A percentile compares a stretch with the other conserved stretches of the same genome.
phyloP scores from a whole-genome alignment of 371 early-diverging fungal species.

The Haplosporangium sp. region DNA sequence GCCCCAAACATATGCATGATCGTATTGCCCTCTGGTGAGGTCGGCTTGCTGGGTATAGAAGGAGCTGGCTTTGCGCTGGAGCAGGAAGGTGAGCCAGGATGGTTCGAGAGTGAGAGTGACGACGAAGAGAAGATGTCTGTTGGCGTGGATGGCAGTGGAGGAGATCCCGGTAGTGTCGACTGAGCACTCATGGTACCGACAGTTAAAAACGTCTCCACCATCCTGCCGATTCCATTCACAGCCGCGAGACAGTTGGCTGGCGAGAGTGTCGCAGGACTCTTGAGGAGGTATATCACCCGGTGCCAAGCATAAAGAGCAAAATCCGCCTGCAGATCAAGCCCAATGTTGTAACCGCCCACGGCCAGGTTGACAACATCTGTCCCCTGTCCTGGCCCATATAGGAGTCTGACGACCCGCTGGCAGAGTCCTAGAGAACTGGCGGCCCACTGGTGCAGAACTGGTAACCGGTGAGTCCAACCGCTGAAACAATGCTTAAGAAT shows the following conservation, averaged over 20 bases:
- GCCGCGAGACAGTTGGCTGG: slow-evolving; percentile 74
- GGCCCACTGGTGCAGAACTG: slow-evolving; percentile 79
- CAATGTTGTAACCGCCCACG: slow-evolving; percentile 67
- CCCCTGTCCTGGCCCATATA: slow-evolving; percentile 74
- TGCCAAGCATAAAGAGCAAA: slow-evolving; percentile 83
- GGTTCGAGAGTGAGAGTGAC: slow-evolving; percentile 19
- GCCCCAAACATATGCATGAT: slow-evolving; percentile 82
- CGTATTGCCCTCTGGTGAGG: slow-evolving; percentile 79
- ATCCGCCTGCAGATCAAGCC: slow-evolving; percentile 70
- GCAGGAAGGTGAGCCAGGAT: slow-evolving; percentile 6
- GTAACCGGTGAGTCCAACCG: slow-evolving; percentile 79
- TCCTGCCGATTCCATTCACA: slow-evolving; percentile 72
- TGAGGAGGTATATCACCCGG: slow-evolving; percentile 72
- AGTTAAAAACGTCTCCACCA: slow-evolving; percentile 69
- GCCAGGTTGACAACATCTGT: slow-evolving; percentile 63
- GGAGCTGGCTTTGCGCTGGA: slow-evolving; percentile 10
- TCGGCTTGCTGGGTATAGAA: slow-evolving; percentile 22
- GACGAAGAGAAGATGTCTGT: slow-evolving; percentile 50
- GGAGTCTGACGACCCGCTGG: slow-evolving; percentile 66
- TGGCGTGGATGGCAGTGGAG: slow-evolving; percentile 37
- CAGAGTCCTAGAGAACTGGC: slow-evolving; percentile 69
- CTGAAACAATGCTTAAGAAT: slow-evolving; percentile 70
- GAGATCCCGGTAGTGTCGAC: slow-evolving; percentile 41
- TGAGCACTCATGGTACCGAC: slow-evolving; percentile 52
- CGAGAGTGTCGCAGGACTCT: slow-evolving; percentile 69